These are phyloP conservation scores for Diophrys sp. DNA, from an alignment of 73 alveolate genomes.

Conservation along the genomic window DNA sequence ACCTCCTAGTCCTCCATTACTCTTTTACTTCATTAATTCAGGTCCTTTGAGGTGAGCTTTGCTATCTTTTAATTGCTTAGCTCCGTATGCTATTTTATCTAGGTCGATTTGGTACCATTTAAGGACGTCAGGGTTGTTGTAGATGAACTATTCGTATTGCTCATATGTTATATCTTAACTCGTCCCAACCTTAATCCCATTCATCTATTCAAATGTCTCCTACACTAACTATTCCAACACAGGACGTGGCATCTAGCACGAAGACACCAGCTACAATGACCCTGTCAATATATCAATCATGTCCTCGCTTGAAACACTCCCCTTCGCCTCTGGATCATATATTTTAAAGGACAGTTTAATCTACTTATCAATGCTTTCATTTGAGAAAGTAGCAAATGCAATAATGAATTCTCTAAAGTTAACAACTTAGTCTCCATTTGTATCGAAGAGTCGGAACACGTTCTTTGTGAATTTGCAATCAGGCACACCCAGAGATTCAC, in stretches of 20 bases:
- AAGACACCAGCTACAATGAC: conserved; percentile 22
- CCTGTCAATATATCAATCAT: conserved; percentile 23
- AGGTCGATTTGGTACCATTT: conserved; percentile 23
- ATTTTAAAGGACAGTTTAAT: conserved; percentile 45
- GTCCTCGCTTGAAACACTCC: conserved; percentile 29
- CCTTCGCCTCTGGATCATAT: conserved; percentile 39
- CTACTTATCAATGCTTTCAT: conserved; percentile 55
- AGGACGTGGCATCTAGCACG: conserved; percentile 31
- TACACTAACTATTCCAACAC: conserved; percentile 41
- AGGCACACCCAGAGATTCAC: conserved; percentile 33
- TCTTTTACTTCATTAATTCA: not conserved
- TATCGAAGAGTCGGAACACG: conserved; percentile 44
- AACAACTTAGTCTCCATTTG: conserved; percentile 56
- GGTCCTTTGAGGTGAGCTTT: conserved; percentile 5
- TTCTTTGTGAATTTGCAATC: conserved; percentile 36
- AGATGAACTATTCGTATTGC: conserved; percentile 15
- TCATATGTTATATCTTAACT: conserved; percentile 9
- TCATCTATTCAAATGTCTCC: conserved; percentile 7
- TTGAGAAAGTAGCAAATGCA: conserved; percentile 58
- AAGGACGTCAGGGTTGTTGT: conserved; percentile 18
- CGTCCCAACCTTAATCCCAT: not conserved
- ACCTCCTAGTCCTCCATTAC: too few species aligned
- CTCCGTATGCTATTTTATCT: conserved; percentile 18
- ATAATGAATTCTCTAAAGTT: conserved; percentile 64
- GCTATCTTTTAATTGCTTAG: conserved; percentile 14